These are phyloP conservation scores for Kewa caespitosa DNA, from an alignment of 179 eudicot species.

Conservation along the genomic window DNA sequence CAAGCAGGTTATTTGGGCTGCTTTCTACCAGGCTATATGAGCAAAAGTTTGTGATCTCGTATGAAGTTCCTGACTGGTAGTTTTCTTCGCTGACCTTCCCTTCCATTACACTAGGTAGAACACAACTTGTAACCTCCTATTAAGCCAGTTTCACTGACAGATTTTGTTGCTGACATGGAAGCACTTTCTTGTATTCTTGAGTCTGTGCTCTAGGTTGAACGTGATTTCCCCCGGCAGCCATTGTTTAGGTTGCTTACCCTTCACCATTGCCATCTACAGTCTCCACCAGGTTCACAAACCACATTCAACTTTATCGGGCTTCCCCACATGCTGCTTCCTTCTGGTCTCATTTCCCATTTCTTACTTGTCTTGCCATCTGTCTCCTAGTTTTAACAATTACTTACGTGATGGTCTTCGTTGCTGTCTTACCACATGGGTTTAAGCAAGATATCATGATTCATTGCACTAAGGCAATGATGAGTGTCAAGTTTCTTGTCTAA, in stretches of 20 bases:
- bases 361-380: background rate
- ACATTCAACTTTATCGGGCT: background rate
- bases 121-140: background rate
- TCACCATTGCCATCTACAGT: background rate
- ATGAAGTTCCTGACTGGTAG: too few relatives aligned
- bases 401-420: background rate
- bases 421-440: background rate
- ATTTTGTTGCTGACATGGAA: background rate
- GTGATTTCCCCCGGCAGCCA: background rate
- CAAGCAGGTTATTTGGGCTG: background rate
- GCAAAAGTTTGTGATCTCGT: too few relatives aligned
- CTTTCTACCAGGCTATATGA: too few relatives aligned
- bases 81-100: too few relatives aligned
- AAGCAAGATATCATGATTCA: background rate
- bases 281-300: background rate
- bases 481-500: too few relatives aligned
- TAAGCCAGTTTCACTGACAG: background rate
- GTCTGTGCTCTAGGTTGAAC: background rate
- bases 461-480: background rate
- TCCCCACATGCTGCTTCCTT: background rate
- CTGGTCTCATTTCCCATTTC: background rate
- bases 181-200: background rate
- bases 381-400: background rate
- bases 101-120: background rate
- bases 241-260: background rate